A percentile compares a stretch with the other conserved stretches of the same genome.
phyloP scores from a whole-genome alignment of 768 basidiomycete species.

The Suillus brevipes region DNA sequence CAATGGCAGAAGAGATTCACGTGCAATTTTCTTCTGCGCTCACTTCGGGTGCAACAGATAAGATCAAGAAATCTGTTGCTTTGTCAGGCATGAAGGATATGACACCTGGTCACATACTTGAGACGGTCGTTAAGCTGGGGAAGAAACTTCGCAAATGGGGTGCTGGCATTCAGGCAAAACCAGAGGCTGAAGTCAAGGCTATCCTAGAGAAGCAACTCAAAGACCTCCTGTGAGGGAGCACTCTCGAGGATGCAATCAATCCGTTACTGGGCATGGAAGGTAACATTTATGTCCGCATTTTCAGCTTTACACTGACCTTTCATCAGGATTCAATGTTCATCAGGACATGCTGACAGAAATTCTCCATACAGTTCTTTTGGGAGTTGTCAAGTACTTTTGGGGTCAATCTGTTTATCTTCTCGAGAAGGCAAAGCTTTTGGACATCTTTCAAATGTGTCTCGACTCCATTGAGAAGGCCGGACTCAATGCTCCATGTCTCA shows the following conservation, averaged over 20 bases:
- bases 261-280: slow-evolving; percentile 8
- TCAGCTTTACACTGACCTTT: not conserved
- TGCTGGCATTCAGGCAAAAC: not conserved
- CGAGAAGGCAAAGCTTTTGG: slow-evolving; percentile 21
- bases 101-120: not conserved
- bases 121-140: slow-evolving; percentile 6
- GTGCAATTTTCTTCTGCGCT: slow-evolving; percentile 3
- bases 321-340: slow-evolving; percentile 23
- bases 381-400: slow-evolving; percentile 36
- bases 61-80: slow-evolving; percentile 3
- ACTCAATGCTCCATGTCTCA: slow-evolving; percentile 24
- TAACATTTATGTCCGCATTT: too few relatives aligned
- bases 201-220: slow-evolving; percentile 5
- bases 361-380: slow-evolving; percentile 36
- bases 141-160: slow-evolving; percentile 8
- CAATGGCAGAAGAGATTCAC: slow-evolving; percentile 5
- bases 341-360: slow-evolving; percentile 34
- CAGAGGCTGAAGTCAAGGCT: slow-evolving; percentile 2
- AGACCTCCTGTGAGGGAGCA: not conserved
- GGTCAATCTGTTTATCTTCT: slow-evolving; percentile 22
- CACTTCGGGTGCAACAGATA: not conserved
- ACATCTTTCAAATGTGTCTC: slow-evolving; percentile 24
- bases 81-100: slow-evolving; percentile 5
- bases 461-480: slow-evolving; percentile 27
- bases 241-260: slow-evolving; percentile 4